Evolutionary conservation across 192 early-diverging fungal species (phyloP).

Genomic region (Umbelopsis isabellina): DNA sequence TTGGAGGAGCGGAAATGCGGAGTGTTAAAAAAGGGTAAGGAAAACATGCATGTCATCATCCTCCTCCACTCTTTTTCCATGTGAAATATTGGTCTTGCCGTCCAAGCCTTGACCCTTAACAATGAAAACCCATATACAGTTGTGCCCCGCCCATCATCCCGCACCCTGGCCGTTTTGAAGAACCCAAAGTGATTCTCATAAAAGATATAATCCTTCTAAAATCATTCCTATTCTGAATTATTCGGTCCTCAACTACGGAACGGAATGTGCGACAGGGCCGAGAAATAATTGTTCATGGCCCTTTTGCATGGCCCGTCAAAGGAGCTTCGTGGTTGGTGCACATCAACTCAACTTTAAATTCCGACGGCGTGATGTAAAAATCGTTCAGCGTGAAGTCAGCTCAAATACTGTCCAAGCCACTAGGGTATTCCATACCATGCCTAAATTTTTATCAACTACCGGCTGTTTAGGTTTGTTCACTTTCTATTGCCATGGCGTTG

Average conservation of each 20-base stretch:
- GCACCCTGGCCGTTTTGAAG: not conserved
- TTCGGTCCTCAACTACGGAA: slow-evolving; percentile 6
- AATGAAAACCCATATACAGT: slow-evolving; percentile 23
- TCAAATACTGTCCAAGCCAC: too few relatives aligned
- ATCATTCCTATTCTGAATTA: slow-evolving; percentile 4
- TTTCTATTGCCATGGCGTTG: too few relatives aligned
- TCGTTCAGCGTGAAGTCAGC: not conserved
- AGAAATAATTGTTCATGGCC: slow-evolving; percentile 12
- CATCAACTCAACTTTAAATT: slow-evolving; percentile 15
- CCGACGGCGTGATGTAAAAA: slow-evolving; percentile 15
- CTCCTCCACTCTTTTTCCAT: slow-evolving; percentile 1
- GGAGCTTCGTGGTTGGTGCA: slow-evolving; percentile 21
- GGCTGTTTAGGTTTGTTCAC: too few relatives aligned
- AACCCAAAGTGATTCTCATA: not conserved
- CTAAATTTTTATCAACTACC: too few relatives aligned
- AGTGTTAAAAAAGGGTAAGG: not conserved
- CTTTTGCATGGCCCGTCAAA: not conserved
- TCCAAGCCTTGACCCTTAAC: not conserved
- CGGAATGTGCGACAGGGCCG: slow-evolving; percentile 22
- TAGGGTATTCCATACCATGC: too few relatives aligned
- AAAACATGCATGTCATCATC: slow-evolving; percentile 24
- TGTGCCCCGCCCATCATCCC: not conserved
- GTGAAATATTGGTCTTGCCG: not conserved
- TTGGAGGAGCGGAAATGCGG: slow-evolving; percentile 1
- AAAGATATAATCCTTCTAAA: not conserved